phyloP scores from a whole-genome alignment of 202 grass and related monocot genomes.

The Carex sylvatica region DNA sequence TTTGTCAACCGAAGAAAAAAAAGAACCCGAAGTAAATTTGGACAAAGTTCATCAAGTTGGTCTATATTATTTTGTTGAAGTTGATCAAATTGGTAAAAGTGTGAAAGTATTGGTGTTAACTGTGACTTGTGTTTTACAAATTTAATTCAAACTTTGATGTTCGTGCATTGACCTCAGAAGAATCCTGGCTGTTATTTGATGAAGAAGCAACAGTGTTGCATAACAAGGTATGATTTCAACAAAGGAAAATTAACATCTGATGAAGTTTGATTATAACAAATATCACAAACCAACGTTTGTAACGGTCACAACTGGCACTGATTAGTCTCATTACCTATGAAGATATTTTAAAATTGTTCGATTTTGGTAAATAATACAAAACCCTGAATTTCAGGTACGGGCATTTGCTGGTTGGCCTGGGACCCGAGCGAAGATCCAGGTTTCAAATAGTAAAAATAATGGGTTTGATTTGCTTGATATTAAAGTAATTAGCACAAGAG shows the following conservation, averaged over 20 bases:
- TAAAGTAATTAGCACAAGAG: slow-evolving; percentile 72
- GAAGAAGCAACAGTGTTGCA: slow-evolving; percentile 79
- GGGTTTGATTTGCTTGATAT: slow-evolving; percentile 47
- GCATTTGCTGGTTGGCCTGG: slow-evolving; percentile 97
- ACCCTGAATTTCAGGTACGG: slow-evolving; percentile 58
- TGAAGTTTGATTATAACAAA: not conserved
- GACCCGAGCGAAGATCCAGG: slow-evolving; percentile 62
- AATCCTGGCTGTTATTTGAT: slow-evolving; percentile 79
- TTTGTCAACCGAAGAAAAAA: too few relatives aligned
- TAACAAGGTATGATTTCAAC: slow-evolving; percentile 66
- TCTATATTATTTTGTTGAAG: not conserved
- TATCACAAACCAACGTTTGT: not conserved
- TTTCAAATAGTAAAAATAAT: slow-evolving; percentile 43
- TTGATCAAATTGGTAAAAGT: not conserved
- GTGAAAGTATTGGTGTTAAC: not conserved
- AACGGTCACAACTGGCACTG: not conserved
- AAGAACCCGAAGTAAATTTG: too few relatives aligned
- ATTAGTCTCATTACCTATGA: not conserved
- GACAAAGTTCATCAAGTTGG: not conserved
- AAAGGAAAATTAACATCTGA: not conserved
- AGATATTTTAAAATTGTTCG: not conserved
- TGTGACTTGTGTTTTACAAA: not conserved
- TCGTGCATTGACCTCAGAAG: slow-evolving; percentile 55
- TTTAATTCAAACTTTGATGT: not conserved
- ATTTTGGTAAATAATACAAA: slow-evolving; percentile 41